Evolutionary conservation across 164 flowering plant species (phyloP).

Genomic region (Echeveria elegans): DNA sequence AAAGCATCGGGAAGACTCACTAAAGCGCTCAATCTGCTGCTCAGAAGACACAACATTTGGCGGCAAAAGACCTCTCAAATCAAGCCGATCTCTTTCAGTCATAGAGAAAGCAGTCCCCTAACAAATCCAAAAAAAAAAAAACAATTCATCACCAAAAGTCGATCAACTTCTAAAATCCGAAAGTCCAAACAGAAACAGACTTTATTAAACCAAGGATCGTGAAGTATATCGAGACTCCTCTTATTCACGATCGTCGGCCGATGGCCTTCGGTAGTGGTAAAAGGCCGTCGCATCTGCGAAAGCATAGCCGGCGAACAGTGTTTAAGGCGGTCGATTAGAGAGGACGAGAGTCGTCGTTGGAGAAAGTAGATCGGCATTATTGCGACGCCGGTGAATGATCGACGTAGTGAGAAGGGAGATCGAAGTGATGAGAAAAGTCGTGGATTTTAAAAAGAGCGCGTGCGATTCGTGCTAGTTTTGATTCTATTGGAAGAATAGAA

Average conservation of each 20-base stretch:
- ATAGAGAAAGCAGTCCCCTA: constrained; percentile 94
- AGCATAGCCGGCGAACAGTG: constrained; percentile 12
- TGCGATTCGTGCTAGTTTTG: no score
- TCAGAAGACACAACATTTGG: constrained; percentile 78
- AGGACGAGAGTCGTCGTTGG: constrained; percentile 42
- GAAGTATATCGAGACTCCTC: constrained; percentile 88
- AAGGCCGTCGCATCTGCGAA: constrained; percentile 35
- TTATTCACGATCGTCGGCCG: constrained; percentile 82
- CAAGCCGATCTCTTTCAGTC: constrained; percentile 95
- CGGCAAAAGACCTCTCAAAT: constrained; percentile 94
- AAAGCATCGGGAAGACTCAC: constrained; percentile 35
- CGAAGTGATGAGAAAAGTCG: not conserved
- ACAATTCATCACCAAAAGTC: not conserved
- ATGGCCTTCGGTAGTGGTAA: constrained; percentile 78
- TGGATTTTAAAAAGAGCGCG: no score
- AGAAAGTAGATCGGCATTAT: constrained; percentile 22
- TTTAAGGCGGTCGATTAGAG: constrained; percentile 39
- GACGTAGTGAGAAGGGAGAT: not conserved
- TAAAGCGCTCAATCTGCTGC: constrained; percentile 87
- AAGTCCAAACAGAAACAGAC: constrained; percentile 17
- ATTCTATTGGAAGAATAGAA: no score
- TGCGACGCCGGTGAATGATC: not conserved
- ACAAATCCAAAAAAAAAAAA: not conserved
- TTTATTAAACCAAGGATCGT: constrained; percentile 99
- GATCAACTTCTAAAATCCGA: not conserved